Percentiles rank a stretch among this genome's conserved stretches.
Evolutionary conservation across 352 stramenopile genomes (phyloP).

Genomic region (Paralagenidium karlingii): DNA sequence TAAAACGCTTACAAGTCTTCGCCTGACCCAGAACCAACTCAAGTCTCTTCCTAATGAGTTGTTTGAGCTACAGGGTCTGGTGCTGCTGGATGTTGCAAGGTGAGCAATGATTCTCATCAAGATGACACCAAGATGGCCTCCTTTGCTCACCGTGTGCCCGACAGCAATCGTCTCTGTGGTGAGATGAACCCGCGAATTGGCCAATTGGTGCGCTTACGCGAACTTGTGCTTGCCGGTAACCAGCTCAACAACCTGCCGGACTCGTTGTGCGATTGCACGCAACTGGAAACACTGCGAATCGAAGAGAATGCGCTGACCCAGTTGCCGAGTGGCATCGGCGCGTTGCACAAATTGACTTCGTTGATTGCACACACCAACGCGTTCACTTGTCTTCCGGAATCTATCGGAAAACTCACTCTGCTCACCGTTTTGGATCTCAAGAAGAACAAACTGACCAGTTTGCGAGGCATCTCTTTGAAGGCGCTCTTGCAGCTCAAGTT

Average conservation of each 20-base stretch:
- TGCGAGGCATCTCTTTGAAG: slow-evolving; percentile 1
- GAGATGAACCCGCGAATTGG: slow-evolving; percentile 41
- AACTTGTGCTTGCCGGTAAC: slow-evolving; percentile 47
- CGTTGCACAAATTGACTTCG: slow-evolving; percentile 37
- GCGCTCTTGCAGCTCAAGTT: slow-evolving; percentile 35
- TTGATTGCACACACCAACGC: slow-evolving; percentile 53
- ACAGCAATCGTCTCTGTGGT: slow-evolving; percentile 47
- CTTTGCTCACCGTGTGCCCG: slow-evolving; percentile 1
- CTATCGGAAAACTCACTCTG: slow-evolving; percentile 25
- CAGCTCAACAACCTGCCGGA: slow-evolving; percentile 44
- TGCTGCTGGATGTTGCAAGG: too few relatives aligned
- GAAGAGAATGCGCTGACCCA: slow-evolving; percentile 45
- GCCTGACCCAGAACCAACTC: slow-evolving; percentile 62
- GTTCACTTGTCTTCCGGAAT: slow-evolving; percentile 25
- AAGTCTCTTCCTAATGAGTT: slow-evolving; percentile 38
- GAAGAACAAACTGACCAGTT: slow-evolving; percentile 53
- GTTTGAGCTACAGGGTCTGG: slow-evolving; percentile 41
- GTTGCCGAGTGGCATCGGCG: slow-evolving; percentile 37
- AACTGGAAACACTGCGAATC: slow-evolving; percentile 38
- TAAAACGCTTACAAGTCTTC: slow-evolving; percentile 38
- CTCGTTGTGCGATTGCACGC: slow-evolving; percentile 22
- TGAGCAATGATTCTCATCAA: background rate
- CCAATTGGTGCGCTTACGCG: slow-evolving; percentile 32
- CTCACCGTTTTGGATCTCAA: slow-evolving; percentile 65
- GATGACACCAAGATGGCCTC: too few relatives aligned